Evolutionary conservation across 371 early-diverging fungal genomes (phyloP).

Genomic region (Apophysomyces elegans): DNA sequence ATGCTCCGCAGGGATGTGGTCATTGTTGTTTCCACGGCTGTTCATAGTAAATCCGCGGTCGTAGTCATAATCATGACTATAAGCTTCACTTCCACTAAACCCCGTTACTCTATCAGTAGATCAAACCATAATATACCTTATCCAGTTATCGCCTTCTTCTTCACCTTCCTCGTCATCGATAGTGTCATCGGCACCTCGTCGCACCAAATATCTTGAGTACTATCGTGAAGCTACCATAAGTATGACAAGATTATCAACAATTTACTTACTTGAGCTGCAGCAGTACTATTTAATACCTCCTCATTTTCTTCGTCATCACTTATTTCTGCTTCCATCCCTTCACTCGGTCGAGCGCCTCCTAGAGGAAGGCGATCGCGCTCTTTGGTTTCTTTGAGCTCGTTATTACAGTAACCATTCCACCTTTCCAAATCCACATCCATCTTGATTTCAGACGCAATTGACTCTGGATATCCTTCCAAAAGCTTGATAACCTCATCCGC

Average conservation of each 20-base stretch:
- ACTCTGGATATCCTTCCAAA: conserved; percentile 67
- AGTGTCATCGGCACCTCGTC: conserved; percentile 31
- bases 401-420: conserved; percentile 87
- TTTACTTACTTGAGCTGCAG: conserved; percentile 27
- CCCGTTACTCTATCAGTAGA: neutral
- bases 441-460: conserved; percentile 56
- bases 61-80: conserved; percentile 26
- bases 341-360: conserved; percentile 81
- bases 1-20: conserved; percentile 6
- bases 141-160: conserved; percentile 30
- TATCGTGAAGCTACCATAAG: neutral
- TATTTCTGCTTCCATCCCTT: conserved; percentile 33
- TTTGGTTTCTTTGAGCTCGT: conserved; percentile 79
- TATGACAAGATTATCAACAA: neutral
- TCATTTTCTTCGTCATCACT: conserved; percentile 39
- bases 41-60: conserved; percentile 20
- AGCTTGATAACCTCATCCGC: conserved; percentile 92
- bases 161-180: conserved; percentile 43
- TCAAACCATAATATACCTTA: conserved; percentile 20
- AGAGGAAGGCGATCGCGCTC: conserved; percentile 86
- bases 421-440: conserved; percentile 73
- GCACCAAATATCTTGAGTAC: conserved; percentile 35
- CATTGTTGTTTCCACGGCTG: conserved; percentile 13
- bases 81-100: conserved; percentile 31
- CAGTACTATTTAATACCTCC: conserved; percentile 24